Evolutionary conservation across 202 grass and related monocot genomes (phyloP), one percentile per base, ranked within the genome.

Genomic region (Elaeis oleifera): DNA sequence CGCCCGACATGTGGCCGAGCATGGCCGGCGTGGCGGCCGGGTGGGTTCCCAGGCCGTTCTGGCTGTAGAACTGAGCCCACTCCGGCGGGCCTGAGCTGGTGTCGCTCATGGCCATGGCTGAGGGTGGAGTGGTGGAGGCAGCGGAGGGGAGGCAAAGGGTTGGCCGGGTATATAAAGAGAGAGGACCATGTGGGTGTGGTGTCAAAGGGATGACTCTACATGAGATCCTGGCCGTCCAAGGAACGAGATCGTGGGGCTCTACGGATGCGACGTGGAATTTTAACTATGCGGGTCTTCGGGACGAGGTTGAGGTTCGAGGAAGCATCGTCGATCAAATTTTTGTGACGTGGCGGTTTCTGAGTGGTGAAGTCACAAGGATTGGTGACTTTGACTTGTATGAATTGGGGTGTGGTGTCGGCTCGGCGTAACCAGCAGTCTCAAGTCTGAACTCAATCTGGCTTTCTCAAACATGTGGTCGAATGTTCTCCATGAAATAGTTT

Each of bases 21-120:
- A 51, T 20, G 1, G 49, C 27, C 23, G 67, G 23, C 22, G 52
- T 50, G 3, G 71, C 44, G 4, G 67, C 58, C 19, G 26, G 51
- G 24, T 5, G 53, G 5, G 29, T 50, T 18, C n/a, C 51, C 13
- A 66, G 18, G 3, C 63, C 58, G 49, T 36, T 9, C 36, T 44
- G 50, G 20, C 48, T 44, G 67, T 83, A 83, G 56, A 85, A 16
- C 4, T 67, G 71, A 1, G 76, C 59, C 87, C 81, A 87, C 23
- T 74, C 67, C 13, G 82, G 18, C 61, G 80, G 74, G 65, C 59
- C 60, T 4, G 56, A 72, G n/a, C 50, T 60, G 16, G 82, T 19
- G 59, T 90, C 87, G 1, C 87, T 78, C 78, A 84, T 95, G 27
- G 87, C 83, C 86, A 74, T 83, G 16, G 60, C 11, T 5, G 24